A percentile compares a stretch with the other conserved stretches of the same genome.
Conservation (phyloP, 208 protist species). For the Leishmania aethiopica region DNA sequence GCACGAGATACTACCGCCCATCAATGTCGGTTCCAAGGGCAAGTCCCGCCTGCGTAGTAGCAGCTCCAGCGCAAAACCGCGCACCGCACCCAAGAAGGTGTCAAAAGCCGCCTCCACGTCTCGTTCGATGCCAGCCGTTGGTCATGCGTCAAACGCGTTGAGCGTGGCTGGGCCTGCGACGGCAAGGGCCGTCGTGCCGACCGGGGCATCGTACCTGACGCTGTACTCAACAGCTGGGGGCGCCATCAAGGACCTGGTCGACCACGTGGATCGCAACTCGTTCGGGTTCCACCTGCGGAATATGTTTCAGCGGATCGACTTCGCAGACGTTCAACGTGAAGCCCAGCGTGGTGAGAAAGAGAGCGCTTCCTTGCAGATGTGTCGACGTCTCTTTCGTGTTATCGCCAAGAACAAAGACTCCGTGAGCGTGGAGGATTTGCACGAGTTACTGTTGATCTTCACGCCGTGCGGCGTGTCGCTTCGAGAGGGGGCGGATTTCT, state of each 20-base stretch:
- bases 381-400: slow-evolving; percentile 42
- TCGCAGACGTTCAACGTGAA: slow-evolving; percentile 16
- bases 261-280: slow-evolving; percentile 22
- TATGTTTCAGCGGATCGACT: slow-evolving; percentile 22
- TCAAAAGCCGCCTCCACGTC: neutral
- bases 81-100: neutral
- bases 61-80: neutral
- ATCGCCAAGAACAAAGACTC: slow-evolving; percentile 46
- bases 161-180: neutral
- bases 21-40: neutral
- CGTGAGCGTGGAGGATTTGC: slow-evolving; percentile 53
- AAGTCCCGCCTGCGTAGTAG: neutral
- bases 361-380: slow-evolving; percentile 16
- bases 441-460: slow-evolving; percentile 64
- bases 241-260: slow-evolving; percentile 25
- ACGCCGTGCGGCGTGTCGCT: slow-evolving; percentile 54
- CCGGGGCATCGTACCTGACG: neutral
- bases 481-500: slow-evolving; percentile 69
- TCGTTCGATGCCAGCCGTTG: neutral
- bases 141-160: neutral
- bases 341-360: slow-evolving; percentile 7
- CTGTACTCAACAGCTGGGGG: neutral
- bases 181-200: neutral
- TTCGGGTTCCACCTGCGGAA: slow-evolving; percentile 22
- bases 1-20: neutral